Percentiles rank a stretch among this genome's conserved stretches.
phyloP scores from a whole-genome alignment of 2,329 filamentous ascomycete species.

The Colletotrichum camelliae region DNA sequence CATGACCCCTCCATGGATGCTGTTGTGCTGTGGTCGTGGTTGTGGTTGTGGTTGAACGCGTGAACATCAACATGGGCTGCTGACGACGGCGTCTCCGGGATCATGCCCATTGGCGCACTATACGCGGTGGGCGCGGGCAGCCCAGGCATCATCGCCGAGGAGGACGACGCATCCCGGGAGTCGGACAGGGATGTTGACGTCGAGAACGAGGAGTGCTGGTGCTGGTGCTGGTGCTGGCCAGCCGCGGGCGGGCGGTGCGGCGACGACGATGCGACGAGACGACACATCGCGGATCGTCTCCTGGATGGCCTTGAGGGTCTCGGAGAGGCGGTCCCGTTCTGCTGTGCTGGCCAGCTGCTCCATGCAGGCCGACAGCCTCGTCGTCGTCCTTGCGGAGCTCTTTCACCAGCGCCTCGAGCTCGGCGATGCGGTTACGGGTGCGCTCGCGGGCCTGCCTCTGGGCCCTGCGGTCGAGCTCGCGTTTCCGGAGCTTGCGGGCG shows the following conservation, averaged over 20 bases:
- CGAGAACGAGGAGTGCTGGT: not conserved
- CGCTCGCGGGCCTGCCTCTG: conserved; percentile 35
- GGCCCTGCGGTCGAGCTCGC: conserved; percentile 36
- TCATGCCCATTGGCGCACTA: not conserved
- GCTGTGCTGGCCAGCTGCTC: conserved; percentile 29
- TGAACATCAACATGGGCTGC: not conserved
- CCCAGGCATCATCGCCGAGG: not conserved
- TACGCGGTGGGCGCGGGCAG: not conserved
- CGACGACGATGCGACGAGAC: not conserved
- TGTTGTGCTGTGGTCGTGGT: not conserved
- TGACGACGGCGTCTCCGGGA: not conserved
- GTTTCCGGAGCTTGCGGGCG: conserved; percentile 30
- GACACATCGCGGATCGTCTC: conserved; percentile 11
- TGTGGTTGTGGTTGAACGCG: not conserved
- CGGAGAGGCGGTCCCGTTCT: conserved; percentile 26
- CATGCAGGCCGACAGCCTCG: conserved; percentile 28
- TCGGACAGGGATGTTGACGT: not conserved
- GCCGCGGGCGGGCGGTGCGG: not conserved
- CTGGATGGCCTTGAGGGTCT: conserved; percentile 21
- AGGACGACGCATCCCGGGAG: not conserved
- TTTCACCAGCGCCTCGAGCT: conserved; percentile 33
- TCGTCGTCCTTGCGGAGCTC: conserved; percentile 28
- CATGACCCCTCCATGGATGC: not conserved
- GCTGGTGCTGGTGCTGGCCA: not conserved
- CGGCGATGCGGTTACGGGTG: conserved; percentile 34